phyloP scores from a whole-genome alignment of 2,329 filamentous ascomycete species.

The Metarhizium humberi region DNA sequence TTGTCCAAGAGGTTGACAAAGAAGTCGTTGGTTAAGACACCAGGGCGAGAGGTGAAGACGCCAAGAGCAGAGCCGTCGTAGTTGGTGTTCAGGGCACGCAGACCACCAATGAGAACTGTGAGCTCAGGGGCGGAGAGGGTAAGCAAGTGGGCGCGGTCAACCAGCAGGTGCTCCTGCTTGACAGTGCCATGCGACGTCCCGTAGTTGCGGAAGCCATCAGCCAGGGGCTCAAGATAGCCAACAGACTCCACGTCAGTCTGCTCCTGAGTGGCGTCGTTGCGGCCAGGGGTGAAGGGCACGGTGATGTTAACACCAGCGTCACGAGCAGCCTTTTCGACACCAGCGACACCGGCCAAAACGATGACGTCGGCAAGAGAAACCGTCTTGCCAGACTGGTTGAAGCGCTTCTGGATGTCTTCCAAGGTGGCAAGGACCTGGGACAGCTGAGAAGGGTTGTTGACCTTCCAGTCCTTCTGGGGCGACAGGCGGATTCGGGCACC shows the following conservation, averaged over 20 bases:
- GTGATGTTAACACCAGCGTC: conserved; percentile 36
- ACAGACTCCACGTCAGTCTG: conserved; percentile 61
- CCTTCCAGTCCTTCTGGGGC: conserved; percentile 62
- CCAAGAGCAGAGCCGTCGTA: conserved; percentile 59
- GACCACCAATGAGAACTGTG: conserved; percentile 61
- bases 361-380: conserved; percentile 73
- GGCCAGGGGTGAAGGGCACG: conserved; percentile 66
- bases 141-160: conserved; percentile 64
- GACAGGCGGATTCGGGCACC: conserved; percentile 67
- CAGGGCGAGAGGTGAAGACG: conserved; percentile 59
- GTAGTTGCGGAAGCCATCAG: conserved; percentile 77
- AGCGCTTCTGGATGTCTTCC: conserved; percentile 56
- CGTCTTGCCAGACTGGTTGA: conserved; percentile 60
- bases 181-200: conserved; percentile 52
- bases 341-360: conserved; percentile 62
- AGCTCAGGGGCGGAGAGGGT: conserved; percentile 63
- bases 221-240: conserved; percentile 54
- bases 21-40: conserved; percentile 69
- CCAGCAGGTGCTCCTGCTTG: conserved; percentile 57
- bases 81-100: conserved; percentile 62
- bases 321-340: conserved; percentile 60
- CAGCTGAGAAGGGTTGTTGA: conserved; percentile 64
- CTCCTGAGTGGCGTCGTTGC: conserved; percentile 61
- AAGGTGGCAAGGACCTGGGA: conserved; percentile 51
- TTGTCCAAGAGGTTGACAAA: conserved; percentile 71